Percentiles rank a stretch among this genome's conserved stretches.
Conservation (phyloP, 768 basidiomycete genomes). For the Kwoniella sp. region DNA sequence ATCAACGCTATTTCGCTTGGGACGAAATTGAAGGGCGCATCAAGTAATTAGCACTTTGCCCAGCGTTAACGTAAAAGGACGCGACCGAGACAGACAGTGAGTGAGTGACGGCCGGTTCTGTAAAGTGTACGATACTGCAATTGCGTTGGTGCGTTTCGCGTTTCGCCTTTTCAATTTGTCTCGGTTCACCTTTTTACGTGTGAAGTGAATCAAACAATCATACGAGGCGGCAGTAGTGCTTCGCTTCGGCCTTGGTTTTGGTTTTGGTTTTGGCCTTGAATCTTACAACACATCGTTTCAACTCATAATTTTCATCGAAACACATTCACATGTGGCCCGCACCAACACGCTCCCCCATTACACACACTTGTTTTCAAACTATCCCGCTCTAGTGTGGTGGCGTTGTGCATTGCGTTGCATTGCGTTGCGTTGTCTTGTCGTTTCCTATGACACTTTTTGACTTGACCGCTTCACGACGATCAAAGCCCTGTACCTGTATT, state of each 20-base stretch:
- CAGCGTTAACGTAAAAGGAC: neutral
- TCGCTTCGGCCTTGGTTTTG: too few relatives aligned
- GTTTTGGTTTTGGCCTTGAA: too few relatives aligned
- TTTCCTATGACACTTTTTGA: neutral
- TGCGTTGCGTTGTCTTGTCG: neutral
- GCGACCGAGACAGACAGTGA: neutral
- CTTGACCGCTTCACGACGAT: neutral
- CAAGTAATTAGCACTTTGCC: neutral
- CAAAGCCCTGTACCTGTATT: neutral
- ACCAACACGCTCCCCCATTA: neutral
- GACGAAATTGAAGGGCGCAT: neutral
- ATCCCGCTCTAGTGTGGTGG: neutral
- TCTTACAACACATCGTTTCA: neutral
- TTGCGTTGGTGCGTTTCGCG: too few relatives aligned
- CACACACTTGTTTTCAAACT: too few relatives aligned
- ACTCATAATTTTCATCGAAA: neutral
- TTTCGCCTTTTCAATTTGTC: neutral
- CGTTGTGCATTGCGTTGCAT: neutral
- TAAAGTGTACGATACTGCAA: too few relatives aligned
- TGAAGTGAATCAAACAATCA: too few relatives aligned
- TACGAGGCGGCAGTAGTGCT: too few relatives aligned
- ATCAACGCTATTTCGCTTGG: neutral
- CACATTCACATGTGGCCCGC: too few relatives aligned
- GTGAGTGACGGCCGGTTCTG: neutral
- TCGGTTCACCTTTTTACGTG: neutral